phyloP scores from a whole-genome alignment of 2,329 filamentous ascomycete genomes.

The Plenodomus tracheiphilus region DNA sequence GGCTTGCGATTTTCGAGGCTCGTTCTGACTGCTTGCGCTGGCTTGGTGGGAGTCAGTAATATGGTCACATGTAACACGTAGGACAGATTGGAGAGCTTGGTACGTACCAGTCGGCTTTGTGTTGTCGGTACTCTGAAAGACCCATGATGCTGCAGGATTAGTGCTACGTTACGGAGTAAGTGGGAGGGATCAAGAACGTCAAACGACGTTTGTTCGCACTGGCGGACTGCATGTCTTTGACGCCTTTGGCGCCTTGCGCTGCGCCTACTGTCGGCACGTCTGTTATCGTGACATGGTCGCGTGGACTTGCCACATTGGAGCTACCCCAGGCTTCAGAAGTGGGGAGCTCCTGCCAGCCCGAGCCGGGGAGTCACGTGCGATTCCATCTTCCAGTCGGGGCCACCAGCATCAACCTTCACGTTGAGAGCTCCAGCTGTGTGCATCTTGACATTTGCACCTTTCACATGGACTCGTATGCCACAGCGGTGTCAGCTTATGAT shows the following conservation, averaged over 20 bases:
- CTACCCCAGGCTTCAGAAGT: slow-evolving; percentile 6
- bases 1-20: slow-evolving; percentile 65
- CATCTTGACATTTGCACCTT: no score
- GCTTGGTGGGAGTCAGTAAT: slow-evolving; percentile 51
- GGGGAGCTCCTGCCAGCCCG: slow-evolving; percentile 7
- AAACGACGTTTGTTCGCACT: slow-evolving; percentile 5
- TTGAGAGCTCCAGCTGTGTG: no score
- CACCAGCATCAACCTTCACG: no score
- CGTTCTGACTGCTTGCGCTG: slow-evolving; percentile 80
- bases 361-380: not conserved
- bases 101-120: slow-evolving; percentile 70
- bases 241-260: not conserved
- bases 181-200: not conserved
- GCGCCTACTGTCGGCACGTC: not conserved
- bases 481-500: no score
- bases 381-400: no score
- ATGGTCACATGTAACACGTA: not conserved
- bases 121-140: slow-evolving; percentile 69
- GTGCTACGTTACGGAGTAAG: not conserved
- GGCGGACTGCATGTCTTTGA: slow-evolving; percentile 17
- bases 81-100: slow-evolving; percentile 8
- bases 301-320: slow-evolving; percentile 10
- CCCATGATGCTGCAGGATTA: slow-evolving; percentile 48
- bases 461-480: no score
- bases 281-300: slow-evolving; percentile 3